phyloP scores from a whole-genome alignment of 140 eudicot genomes.

The Oenanthe javanica region DNA sequence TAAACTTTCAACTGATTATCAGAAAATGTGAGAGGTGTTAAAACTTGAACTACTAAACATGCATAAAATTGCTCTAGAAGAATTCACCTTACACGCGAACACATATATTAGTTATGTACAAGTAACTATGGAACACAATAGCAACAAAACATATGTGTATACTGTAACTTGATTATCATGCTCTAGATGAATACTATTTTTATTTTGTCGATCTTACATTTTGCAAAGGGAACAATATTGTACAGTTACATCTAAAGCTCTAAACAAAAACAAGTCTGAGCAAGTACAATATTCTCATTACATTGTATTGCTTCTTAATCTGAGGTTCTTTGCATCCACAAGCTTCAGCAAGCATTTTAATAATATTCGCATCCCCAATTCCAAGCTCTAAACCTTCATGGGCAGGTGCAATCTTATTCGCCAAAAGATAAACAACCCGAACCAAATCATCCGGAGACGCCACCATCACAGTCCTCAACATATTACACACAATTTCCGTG shows the following conservation, averaged over 20 bases:
- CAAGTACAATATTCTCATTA: neutral
- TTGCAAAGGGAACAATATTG: neutral
- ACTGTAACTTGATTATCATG: neutral
- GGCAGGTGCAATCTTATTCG: conserved; percentile 70
- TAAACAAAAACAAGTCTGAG: neutral
- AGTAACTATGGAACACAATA: neutral
- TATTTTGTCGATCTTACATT: neutral
- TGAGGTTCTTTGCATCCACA: conserved; percentile 63
- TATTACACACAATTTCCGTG: conserved; percentile 71
- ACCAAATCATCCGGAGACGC: conserved; percentile 68
- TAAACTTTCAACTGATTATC: neutral
- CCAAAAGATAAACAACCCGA: conserved; percentile 64
- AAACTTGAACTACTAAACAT: neutral
- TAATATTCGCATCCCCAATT: conserved; percentile 74
- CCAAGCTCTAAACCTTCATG: conserved; percentile 94
- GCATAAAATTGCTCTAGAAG: neutral
- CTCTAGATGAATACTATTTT: neutral
- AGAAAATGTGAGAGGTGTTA: neutral
- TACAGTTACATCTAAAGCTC: neutral
- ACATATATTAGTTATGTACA: neutral
- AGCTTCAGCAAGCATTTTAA: conserved; percentile 87
- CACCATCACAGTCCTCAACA: conserved; percentile 73
- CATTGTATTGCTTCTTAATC: conserved; percentile 44
- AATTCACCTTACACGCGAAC: neutral
- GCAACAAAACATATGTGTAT: neutral